Conservation (phyloP, 2,329 filamentous ascomycete genomes). For the Colletotrichum destructivum region DNA sequence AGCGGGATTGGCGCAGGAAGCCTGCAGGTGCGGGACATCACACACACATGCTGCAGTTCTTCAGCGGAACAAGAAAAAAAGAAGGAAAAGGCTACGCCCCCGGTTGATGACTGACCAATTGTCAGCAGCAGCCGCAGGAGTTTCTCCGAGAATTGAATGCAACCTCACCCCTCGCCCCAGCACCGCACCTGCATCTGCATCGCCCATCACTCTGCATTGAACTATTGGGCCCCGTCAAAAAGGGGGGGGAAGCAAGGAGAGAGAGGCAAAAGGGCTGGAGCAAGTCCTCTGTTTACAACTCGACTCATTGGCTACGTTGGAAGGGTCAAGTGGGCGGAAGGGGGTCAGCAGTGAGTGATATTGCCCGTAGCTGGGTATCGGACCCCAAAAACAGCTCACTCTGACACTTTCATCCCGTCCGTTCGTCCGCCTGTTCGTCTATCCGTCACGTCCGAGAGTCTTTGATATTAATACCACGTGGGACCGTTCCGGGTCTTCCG, state of each 20-base stretch:
- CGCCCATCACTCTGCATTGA: slow-evolving; percentile 4
- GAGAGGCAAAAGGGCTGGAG: no score
- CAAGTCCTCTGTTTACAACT: background rate
- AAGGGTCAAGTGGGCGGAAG: slow-evolving; percentile 4
- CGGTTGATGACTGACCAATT: background rate
- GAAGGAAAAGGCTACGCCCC: background rate
- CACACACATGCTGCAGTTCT: background rate
- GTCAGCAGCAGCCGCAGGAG: background rate
- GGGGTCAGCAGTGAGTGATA: background rate
- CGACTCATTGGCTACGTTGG: background rate
- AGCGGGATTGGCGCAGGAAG: slow-evolving; percentile 21
- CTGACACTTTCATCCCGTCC: slow-evolving; percentile 1
- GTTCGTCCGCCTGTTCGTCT: no score
- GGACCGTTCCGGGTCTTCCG: slow-evolving; percentile 1
- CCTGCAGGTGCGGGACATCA: slow-evolving; percentile 4
- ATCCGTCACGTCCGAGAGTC: background rate
- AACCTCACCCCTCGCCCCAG: background rate
- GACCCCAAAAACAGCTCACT: background rate
- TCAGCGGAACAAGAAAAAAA: slow-evolving; percentile 3
- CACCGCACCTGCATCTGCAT: slow-evolving; percentile 6
- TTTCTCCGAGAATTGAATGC: background rate
- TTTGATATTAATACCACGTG: slow-evolving; percentile 6
- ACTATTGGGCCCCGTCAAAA: slow-evolving; percentile 11
- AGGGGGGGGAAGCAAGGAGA: no score
- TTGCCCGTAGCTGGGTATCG: no score